Conservation (phyloP, 2,329 filamentous ascomycete species). For the Venturiaceae sp. region DNA sequence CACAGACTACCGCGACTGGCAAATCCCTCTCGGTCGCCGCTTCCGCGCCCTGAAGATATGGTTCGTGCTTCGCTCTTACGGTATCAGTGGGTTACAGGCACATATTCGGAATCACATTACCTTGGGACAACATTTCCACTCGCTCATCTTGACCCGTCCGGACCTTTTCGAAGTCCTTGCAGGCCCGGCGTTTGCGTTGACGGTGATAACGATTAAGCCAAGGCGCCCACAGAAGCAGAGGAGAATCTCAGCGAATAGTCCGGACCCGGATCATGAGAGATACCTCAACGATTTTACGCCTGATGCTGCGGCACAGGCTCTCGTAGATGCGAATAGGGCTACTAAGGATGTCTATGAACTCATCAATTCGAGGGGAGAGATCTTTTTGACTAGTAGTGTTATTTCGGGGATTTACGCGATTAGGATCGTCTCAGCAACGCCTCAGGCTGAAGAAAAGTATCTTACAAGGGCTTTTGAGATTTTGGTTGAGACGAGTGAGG, state of each 20-base stretch:
- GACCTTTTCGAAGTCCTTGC: conserved; percentile 73
- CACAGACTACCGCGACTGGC: conserved; percentile 95
- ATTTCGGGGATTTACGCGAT: conserved; percentile 69
- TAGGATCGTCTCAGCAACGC: conserved; percentile 66
- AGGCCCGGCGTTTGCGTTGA: conserved; percentile 68
- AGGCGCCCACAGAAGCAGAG: conserved; percentile 5
- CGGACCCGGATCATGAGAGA: conserved; percentile 21
- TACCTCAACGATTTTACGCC: conserved; percentile 23
- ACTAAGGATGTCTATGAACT: conserved; percentile 68
- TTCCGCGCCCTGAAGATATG: conserved; percentile 90
- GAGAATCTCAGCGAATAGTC: conserved; percentile 12
- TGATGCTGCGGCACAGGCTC: conserved; percentile 26
- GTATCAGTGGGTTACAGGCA: conserved; percentile 61
- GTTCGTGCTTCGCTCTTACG: conserved; percentile 84
- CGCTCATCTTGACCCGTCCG: conserved; percentile 43
- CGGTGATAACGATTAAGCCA: conserved; percentile 55
- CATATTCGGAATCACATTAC: conserved; percentile 62
- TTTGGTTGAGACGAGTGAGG: conserved; percentile 55
- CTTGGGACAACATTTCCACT: conserved; percentile 61
- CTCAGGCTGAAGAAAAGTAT: conserved; percentile 60
- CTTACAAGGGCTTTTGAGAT: conserved; percentile 65
- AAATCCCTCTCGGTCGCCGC: conserved; percentile 81
- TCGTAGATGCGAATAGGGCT: conserved; percentile 51
- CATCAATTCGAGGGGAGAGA: conserved; percentile 64
- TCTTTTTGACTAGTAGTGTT: conserved; percentile 73